A percentile compares a stretch with the other conserved stretches of the same genome.
These are phyloP conservation scores for Candida nitratophila DNA, from an alignment of 805 yeast species.

Conservation along the genomic window DNA sequence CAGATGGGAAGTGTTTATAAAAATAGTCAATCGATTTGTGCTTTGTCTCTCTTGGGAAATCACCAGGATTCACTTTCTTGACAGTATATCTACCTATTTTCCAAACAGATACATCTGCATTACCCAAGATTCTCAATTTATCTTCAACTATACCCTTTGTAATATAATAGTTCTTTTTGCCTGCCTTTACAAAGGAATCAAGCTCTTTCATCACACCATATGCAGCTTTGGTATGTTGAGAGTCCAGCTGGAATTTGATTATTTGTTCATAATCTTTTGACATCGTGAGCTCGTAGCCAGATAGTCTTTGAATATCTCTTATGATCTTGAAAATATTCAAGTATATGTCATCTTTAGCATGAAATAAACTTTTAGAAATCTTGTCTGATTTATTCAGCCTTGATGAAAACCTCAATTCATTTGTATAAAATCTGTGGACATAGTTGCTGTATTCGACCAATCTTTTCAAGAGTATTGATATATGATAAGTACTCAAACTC, in stretches of 20 bases:
- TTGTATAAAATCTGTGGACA: conserved; percentile 5
- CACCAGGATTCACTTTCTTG: conserved; percentile 8
- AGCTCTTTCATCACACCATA: conserved; percentile 11
- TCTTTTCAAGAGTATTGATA: conserved; percentile 13
- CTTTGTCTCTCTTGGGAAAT: neutral
- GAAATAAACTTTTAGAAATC: neutral
- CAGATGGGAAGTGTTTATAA: neutral
- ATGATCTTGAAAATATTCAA: neutral
- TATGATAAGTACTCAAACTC: conserved; percentile 6
- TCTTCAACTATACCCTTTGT: conserved; percentile 19
- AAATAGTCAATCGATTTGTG: neutral
- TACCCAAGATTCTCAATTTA: conserved; percentile 18
- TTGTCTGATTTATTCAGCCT: conserved; percentile 2
- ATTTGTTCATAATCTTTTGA: conserved; percentile 19
- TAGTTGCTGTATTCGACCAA: conserved; percentile 6
- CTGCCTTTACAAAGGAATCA: conserved; percentile 7
- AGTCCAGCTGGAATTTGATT: conserved; percentile 12
- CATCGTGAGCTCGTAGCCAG: conserved; percentile 5
- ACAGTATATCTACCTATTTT: conserved; percentile 13
- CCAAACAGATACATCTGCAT: conserved; percentile 20
- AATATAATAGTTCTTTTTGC: conserved; percentile 3
- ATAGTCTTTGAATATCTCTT: conserved; percentile 3
- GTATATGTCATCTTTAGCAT: neutral
- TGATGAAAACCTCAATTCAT: conserved; percentile 15
- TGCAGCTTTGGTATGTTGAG: conserved; percentile 13